Percentiles rank a stretch among this genome's conserved stretches.
These are phyloP conservation scores for Jatropha podagrica DNA, from an alignment of 441 rosid genomes.

Conservation along the genomic window DNA sequence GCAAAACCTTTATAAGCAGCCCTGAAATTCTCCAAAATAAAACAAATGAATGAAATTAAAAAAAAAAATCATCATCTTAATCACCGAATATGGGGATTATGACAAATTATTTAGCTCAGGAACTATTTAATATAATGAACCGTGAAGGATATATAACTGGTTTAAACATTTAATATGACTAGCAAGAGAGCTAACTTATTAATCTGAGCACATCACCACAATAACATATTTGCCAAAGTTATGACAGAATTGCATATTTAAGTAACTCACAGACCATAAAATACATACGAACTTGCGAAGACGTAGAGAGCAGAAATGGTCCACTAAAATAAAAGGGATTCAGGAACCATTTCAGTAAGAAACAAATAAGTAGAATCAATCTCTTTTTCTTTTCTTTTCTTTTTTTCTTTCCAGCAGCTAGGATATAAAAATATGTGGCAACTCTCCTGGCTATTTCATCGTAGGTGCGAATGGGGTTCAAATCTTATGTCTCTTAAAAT, in stretches of 20 bases:
- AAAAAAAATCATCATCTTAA: conserved; percentile 17
- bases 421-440: not conserved
- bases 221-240: not conserved
- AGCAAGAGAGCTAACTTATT: not conserved
- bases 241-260: not conserved
- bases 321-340: not conserved
- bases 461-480: not conserved
- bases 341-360: not conserved
- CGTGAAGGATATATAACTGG: not conserved
- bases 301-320: not conserved
- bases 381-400: not conserved
- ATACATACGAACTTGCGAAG: not conserved
- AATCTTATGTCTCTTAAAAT: not conserved
- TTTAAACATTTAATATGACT: conserved; percentile 9
- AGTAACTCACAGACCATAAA: not conserved
- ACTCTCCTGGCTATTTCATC: not conserved
- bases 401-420: not conserved
- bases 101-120: not conserved
- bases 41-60: conserved; percentile 18
- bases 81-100: not conserved
- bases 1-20: conserved; percentile 99
- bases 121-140: conserved; percentile 17
- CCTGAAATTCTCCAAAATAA: conserved; percentile 58
- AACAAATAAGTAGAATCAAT: not conserved
- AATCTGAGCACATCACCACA: not conserved